phyloP scores from a whole-genome alignment of 73 alveolate species.

The Diophrys sp. region DNA sequence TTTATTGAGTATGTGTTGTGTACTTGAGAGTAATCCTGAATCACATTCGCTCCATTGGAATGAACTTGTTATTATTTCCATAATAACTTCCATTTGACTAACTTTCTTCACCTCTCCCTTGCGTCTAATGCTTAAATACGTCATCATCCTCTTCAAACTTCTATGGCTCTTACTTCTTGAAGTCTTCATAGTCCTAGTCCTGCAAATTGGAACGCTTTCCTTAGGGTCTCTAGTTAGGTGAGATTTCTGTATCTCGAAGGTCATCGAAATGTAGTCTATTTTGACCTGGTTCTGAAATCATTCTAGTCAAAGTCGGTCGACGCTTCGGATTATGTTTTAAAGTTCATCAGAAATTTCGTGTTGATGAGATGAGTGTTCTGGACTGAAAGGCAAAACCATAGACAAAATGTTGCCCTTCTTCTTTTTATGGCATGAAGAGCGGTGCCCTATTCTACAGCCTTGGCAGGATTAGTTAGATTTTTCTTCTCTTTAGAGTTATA shows the following conservation, averaged over 20 bases:
- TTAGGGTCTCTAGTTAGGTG: too few relatives aligned
- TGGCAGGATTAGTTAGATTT: not conserved
- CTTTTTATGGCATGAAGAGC: not conserved
- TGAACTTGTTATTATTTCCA: not conserved
- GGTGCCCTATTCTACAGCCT: not conserved
- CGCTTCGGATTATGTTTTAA: too few relatives aligned
- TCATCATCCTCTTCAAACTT: not conserved
- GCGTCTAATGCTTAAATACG: not conserved
- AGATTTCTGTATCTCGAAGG: too few relatives aligned
- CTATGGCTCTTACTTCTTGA: too few relatives aligned
- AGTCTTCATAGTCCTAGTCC: too few relatives aligned
- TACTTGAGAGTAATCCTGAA: too few relatives aligned
- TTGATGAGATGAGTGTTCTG: not conserved
- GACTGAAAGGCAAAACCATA: constrained; percentile 3
- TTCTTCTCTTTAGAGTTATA: not conserved
- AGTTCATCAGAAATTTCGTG: too few relatives aligned
- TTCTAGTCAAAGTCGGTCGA: too few relatives aligned
- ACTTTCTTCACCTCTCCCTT: not conserved
- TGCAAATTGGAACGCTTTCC: too few relatives aligned
- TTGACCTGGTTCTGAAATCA: too few relatives aligned
- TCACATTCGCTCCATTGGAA: not conserved
- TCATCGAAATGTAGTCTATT: too few relatives aligned
- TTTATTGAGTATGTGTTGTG: not conserved
- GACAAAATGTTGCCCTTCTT: constrained; percentile 4
- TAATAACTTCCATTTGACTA: not conserved